phyloP scores from a whole-genome alignment of 176 grass and related monocot species.

The Zea luxurians region DNA sequence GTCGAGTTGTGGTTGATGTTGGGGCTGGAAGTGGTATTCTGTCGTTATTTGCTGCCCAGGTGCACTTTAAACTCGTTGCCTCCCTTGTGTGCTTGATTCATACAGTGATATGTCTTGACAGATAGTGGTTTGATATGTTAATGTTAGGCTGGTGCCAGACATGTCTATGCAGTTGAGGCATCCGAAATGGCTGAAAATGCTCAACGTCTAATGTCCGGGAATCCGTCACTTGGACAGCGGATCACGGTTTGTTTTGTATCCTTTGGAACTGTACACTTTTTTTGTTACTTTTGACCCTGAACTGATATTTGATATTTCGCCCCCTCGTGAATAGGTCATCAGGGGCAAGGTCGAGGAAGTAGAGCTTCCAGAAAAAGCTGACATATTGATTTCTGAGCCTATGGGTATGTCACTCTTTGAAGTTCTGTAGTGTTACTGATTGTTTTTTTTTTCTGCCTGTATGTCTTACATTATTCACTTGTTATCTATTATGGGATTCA shows the following conservation, averaged over 20 bases:
- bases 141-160: slow-evolving; percentile 92
- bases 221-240: slow-evolving; percentile 78
- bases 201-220: slow-evolving; percentile 78
- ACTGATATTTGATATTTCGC: slow-evolving; percentile 9
- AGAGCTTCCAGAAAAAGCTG: slow-evolving; percentile 97
- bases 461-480: not conserved
- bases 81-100: slow-evolving; percentile 1
- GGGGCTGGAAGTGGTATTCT: slow-evolving; percentile 99
- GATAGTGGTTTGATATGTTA: slow-evolving; percentile 28
- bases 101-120: slow-evolving; percentile 4
- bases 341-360: slow-evolving; percentile 99
- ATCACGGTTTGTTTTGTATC: slow-evolving; percentile 80
- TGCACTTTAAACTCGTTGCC: slow-evolving; percentile 29
- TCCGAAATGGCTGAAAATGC: slow-evolving; percentile 99
- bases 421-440: slow-evolving; percentile 14
- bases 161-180: slow-evolving; percentile 97
- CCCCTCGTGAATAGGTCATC: slow-evolving; percentile 57
- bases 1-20: slow-evolving; percentile 95
- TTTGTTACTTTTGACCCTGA: slow-evolving; percentile 12
- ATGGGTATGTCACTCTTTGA: slow-evolving; percentile 65
- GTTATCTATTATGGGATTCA: not conserved
- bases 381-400: slow-evolving; percentile 96
- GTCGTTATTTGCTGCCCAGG: slow-evolving; percentile 98
- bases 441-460: slow-evolving; percentile 15
- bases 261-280: slow-evolving; percentile 36